Conservation (phyloP, 208 protist genomes). For the Trypanosoma congolense region DNA sequence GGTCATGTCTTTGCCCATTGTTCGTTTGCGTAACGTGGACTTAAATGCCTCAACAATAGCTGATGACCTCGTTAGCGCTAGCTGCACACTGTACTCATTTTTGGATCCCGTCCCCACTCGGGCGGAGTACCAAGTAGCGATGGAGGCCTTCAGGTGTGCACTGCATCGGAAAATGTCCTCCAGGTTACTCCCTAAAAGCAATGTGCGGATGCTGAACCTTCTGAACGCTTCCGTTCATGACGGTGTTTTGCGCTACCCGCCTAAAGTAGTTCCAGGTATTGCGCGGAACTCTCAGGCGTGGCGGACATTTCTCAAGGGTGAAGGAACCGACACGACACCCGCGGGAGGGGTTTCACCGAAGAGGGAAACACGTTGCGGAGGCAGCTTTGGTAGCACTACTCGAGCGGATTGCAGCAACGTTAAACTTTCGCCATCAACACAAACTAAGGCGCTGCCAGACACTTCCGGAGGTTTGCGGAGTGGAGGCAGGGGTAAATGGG, state of each 20-base stretch:
- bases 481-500: background rate
- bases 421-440: too few relatives aligned
- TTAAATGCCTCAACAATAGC: slow-evolving; percentile 37
- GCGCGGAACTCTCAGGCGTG: slow-evolving; percentile 18
- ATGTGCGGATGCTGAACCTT: slow-evolving; percentile 29
- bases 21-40: slow-evolving; percentile 50
- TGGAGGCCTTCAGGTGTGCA: slow-evolving; percentile 38
- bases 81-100: slow-evolving; percentile 75
- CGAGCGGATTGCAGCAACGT: background rate
- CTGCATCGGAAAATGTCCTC: slow-evolving; percentile 25
- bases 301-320: slow-evolving; percentile 7
- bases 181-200: slow-evolving; percentile 18
- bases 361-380: background rate
- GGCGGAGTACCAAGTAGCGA: slow-evolving; percentile 38
- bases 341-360: background rate
- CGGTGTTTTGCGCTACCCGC: slow-evolving; percentile 33
- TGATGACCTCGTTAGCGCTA: slow-evolving; percentile 42
- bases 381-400: background rate
- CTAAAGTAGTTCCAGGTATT: slow-evolving; percentile 33
- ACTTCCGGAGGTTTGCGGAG: background rate
- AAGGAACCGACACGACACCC: background rate
- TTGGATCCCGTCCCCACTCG: slow-evolving; percentile 54
- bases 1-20: slow-evolving; percentile 51
- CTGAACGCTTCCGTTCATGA: slow-evolving; percentile 44
- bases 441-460: too few relatives aligned